A percentile compares a stretch with the other conserved stretches of the same genome.
Evolutionary conservation across 352 stramenopile genomes (phyloP).

Genomic region (Phytophthora sp.): DNA sequence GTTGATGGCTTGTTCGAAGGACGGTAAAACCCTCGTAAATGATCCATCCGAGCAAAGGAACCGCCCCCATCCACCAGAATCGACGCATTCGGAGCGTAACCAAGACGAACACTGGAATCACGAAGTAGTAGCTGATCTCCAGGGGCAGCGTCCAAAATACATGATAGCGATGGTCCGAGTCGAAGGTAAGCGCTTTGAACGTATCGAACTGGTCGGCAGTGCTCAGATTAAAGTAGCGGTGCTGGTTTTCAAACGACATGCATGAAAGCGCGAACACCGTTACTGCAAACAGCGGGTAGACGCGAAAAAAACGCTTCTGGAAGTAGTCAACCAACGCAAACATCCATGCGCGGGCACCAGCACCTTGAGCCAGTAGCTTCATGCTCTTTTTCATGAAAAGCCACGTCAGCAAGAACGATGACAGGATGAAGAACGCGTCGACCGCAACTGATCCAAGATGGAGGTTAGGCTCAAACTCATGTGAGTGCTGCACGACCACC

Average conservation of each 20-base stretch:
- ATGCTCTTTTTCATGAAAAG: conserved; percentile 42
- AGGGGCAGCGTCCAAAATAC: conserved; percentile 63
- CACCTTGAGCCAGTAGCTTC: conserved; percentile 30
- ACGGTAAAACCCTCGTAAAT: conserved; percentile 21
- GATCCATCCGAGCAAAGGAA: conserved; percentile 33
- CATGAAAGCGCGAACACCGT: conserved; percentile 34
- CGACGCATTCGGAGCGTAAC: conserved; percentile 20
- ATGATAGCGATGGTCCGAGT: conserved; percentile 36
- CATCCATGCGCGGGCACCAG: conserved; percentile 14
- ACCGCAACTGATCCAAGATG: conserved; percentile 37
- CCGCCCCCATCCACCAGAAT: conserved; percentile 31
- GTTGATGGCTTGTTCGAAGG: conserved; percentile 33
- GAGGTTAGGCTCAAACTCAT: conserved; percentile 12
- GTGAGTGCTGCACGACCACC: conserved; percentile 32
- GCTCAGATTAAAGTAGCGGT: conserved; percentile 33
- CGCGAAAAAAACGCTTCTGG: conserved; percentile 56
- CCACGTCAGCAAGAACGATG: conserved; percentile 46
- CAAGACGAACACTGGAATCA: conserved; percentile 44
- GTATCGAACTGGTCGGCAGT: conserved; percentile 32
- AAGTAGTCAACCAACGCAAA: conserved; percentile 47
- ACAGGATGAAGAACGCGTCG: conserved; percentile 55
- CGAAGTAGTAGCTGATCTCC: conserved; percentile 51
- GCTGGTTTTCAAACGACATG: conserved; percentile 33
- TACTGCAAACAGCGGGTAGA: conserved; percentile 58
- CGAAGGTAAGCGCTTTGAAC: conserved; percentile 44